Evolutionary conservation across 805 yeast species (phyloP).

Genomic region (Saccharomycopsis sp.): DNA sequence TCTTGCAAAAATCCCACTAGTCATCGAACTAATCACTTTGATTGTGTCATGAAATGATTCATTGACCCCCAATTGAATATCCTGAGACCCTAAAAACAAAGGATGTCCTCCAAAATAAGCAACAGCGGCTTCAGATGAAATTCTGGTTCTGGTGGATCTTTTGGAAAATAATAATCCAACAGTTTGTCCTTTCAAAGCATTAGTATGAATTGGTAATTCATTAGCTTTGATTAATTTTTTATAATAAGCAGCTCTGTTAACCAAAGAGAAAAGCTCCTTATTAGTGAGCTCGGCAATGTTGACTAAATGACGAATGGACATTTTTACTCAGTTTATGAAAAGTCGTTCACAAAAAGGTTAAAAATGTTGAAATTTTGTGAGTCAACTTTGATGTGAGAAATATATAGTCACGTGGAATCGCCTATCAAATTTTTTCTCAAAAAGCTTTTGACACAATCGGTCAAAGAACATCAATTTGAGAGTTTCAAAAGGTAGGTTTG

Average conservation of each 20-base stretch:
- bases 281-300: conserved; percentile 72
- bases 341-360: too few species aligned
- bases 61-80: conserved; percentile 92
- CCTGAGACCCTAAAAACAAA: conserved; percentile 93
- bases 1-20: conserved; percentile 94
- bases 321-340: not conserved
- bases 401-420: too few species aligned
- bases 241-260: conserved; percentile 60
- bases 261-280: conserved; percentile 60
- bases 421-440: too few species aligned
- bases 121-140: conserved; percentile 91
- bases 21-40: conserved; percentile 87
- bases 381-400: too few species aligned
- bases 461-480: too few species aligned
- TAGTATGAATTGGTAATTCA: conserved; percentile 27
- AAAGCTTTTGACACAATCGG: too few species aligned
- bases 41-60: conserved; percentile 87
- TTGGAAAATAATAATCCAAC: conserved; percentile 80
- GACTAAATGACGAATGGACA: conserved; percentile 55
- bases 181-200: conserved; percentile 61
- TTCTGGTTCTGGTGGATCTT: conserved; percentile 91
- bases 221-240: conserved; percentile 45
- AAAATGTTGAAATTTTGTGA: too few species aligned
- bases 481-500: too few species aligned
- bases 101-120: conserved; percentile 91